These are phyloP conservation scores for Cystofilobasidium ferigula DNA, from an alignment of 768 basidiomycete species.

Conservation along the genomic window DNA sequence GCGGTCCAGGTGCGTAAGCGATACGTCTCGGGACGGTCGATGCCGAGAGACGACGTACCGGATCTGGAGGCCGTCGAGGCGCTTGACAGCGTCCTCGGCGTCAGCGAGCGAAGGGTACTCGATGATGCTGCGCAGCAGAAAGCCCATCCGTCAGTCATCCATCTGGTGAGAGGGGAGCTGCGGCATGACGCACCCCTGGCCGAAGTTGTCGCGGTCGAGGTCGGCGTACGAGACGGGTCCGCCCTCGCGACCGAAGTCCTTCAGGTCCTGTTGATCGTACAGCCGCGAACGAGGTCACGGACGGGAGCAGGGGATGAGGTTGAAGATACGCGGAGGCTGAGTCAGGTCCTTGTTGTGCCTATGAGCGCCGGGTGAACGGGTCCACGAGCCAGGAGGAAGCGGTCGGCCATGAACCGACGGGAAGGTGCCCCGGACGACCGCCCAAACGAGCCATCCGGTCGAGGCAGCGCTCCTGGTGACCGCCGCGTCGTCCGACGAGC, in stretches of 20 bases:
- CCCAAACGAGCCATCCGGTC: no score
- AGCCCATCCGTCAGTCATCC: background rate
- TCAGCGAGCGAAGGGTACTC: slow-evolving; percentile 83
- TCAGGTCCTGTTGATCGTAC: slow-evolving; percentile 97
- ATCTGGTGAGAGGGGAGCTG: background rate
- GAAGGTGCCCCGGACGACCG: no score
- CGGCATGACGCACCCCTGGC: slow-evolving; percentile 60
- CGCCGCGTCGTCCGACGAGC: no score
- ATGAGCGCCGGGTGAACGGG: no score
- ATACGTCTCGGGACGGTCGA: slow-evolving; percentile 42
- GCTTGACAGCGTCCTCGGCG: slow-evolving; percentile 83
- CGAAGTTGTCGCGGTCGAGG: slow-evolving; percentile 73
- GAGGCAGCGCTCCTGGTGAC: no score
- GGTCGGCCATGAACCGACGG: no score
- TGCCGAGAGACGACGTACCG: no score
- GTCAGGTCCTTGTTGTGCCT: no score
- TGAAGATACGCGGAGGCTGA: no score
- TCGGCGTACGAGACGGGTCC: slow-evolving; percentile 91
- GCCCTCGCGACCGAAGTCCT: slow-evolving; percentile 91
- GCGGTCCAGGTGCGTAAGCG: slow-evolving; percentile 34
- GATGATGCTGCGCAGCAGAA: slow-evolving; percentile 53
- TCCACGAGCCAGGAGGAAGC: no score
- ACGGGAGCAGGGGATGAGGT: slow-evolving; percentile 1
- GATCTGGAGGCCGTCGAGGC: slow-evolving; percentile 74
- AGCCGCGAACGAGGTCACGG: no score